These are phyloP conservation scores for Tetrahymena borealis DNA, from an alignment of 73 alveolate genomes.

Conservation along the genomic window DNA sequence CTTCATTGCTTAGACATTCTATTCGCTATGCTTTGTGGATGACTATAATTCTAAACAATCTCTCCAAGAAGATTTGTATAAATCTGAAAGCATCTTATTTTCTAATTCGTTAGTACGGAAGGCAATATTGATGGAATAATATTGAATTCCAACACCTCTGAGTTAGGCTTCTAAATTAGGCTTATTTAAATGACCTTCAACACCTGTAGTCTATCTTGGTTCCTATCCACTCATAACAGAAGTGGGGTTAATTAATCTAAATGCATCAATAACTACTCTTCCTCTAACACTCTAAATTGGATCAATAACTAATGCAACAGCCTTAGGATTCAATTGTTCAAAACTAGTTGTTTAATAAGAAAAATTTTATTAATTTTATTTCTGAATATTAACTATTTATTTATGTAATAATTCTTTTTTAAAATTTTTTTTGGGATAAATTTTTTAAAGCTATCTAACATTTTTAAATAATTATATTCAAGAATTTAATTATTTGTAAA, in stretches of 20 bases:
- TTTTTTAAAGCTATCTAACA: not conserved
- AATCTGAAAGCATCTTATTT: slow-evolving; percentile 95
- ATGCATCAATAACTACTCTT: slow-evolving; percentile 99
- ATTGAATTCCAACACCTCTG: slow-evolving; percentile 93
- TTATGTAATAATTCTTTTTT: not conserved
- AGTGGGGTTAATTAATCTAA: slow-evolving; percentile 87
- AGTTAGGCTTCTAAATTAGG: slow-evolving; percentile 80
- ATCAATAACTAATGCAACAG: slow-evolving; percentile 99
- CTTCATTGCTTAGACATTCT: slow-evolving; percentile 57
- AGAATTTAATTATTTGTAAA: not conserved
- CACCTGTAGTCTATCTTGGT: slow-evolving; percentile 99
- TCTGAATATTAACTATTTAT: slow-evolving; percentile 85
- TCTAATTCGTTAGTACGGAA: slow-evolving; percentile 98
- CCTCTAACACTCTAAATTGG: slow-evolving; percentile 99
- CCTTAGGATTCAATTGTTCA: slow-evolving; percentile 96
- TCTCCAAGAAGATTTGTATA: slow-evolving; percentile 96
- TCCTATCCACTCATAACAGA: slow-evolving; percentile 80
- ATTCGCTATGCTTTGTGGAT: slow-evolving; percentile 49
- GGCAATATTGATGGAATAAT: slow-evolving; percentile 95
- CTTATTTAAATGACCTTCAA: slow-evolving; percentile 91
- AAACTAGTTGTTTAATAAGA: not conserved
- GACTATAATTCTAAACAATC: slow-evolving; percentile 71
- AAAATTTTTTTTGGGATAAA: not conserved
- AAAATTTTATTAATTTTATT: slow-evolving; percentile 72
- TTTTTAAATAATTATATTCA: not conserved